A percentile compares a stretch with the other conserved stretches of the same genome.
phyloP scores from a whole-genome alignment of 1,284 basidiomycete species.

The Fomitiporia mediterranea region DNA sequence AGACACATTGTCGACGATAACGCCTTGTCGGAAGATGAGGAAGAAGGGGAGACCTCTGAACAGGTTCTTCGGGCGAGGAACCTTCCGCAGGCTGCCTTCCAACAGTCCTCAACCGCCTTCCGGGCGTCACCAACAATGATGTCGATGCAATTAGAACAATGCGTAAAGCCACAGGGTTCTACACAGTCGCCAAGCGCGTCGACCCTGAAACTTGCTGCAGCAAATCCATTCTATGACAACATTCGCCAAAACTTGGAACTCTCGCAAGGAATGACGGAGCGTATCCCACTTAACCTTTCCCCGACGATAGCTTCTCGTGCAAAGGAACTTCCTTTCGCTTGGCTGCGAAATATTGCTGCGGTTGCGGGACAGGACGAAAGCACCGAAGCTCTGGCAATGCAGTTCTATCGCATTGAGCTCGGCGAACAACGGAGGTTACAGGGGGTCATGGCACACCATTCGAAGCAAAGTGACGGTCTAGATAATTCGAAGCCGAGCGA shows the following conservation, averaged over 20 bases:
- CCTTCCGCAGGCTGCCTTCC: constrained; percentile 31
- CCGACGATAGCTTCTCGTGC: constrained; percentile 57
- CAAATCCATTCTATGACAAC: constrained; percentile 91
- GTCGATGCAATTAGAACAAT: background rate
- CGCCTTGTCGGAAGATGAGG: constrained; percentile 51
- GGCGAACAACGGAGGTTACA: constrained; percentile 88
- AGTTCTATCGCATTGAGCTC: constrained; percentile 88
- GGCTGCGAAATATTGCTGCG: constrained; percentile 73
- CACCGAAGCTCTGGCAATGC: constrained; percentile 79
- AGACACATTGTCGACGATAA: constrained; percentile 48
- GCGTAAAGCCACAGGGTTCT: too few relatives aligned
- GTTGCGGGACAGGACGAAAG: constrained; percentile 53
- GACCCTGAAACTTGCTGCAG: constrained; percentile 32
- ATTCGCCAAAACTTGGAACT: constrained; percentile 95
- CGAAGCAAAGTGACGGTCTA: constrained; percentile 41
- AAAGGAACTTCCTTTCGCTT: constrained; percentile 74
- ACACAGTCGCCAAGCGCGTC: background rate
- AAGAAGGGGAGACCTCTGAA: constrained; percentile 29
- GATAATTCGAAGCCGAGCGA: constrained; percentile 3
- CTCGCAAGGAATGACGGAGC: constrained; percentile 77
- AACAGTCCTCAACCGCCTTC: constrained; percentile 24
- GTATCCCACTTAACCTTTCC: constrained; percentile 75
- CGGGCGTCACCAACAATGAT: constrained; percentile 20
- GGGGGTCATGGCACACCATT: constrained; percentile 90
- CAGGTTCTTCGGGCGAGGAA: constrained; percentile 27